These are phyloP conservation scores for Candida pseudocylindracea DNA, from an alignment of 1,139 yeast species.

Conservation along the genomic window DNA sequence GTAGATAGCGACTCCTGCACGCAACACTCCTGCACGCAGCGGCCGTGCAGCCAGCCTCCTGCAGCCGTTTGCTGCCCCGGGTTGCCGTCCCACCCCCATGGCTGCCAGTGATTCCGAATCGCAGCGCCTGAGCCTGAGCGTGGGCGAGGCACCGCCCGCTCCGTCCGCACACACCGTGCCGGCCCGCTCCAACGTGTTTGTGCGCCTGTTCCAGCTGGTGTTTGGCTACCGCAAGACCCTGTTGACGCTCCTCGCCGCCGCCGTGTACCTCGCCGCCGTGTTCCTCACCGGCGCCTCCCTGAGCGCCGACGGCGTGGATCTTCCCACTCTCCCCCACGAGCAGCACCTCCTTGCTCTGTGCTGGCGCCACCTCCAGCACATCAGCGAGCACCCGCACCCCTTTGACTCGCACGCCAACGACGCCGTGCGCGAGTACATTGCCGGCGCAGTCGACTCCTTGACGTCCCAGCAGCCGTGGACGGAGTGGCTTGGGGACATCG, in stretches of 20 bases:
- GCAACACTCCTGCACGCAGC: too few relatives aligned
- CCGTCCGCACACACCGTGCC: background rate
- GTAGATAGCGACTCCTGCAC: too few relatives aligned
- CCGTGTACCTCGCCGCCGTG: conserved; percentile 15
- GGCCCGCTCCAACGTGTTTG: conserved; percentile 8
- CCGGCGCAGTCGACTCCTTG: conserved; percentile 16
- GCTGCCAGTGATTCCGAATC: too few relatives aligned
- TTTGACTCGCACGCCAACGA: conserved; percentile 62
- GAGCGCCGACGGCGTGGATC: conserved; percentile 14
- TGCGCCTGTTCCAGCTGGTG: conserved; percentile 11
- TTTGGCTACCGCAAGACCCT: conserved; percentile 44
- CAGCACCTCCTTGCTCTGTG: conserved; percentile 17
- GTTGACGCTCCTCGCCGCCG: conserved; percentile 22
- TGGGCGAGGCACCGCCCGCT: background rate
- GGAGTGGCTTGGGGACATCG: conserved; percentile 12
- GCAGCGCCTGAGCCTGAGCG: too few relatives aligned
- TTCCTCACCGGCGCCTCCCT: conserved; percentile 5
- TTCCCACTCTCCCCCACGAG: conserved; percentile 19
- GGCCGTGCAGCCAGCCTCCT: too few relatives aligned
- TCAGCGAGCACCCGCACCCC: conserved; percentile 51
- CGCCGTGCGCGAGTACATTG: conserved; percentile 45
- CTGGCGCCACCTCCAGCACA: conserved; percentile 51
- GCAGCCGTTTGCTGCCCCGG: too few relatives aligned
- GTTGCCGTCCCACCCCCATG: too few relatives aligned
- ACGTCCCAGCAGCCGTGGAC: conserved; percentile 3